Evolutionary conservation across 1,284 basidiomycete genomes (phyloP), one percentile per base, ranked within the genome.

Genomic region (Malassezia obtusa): DNA sequence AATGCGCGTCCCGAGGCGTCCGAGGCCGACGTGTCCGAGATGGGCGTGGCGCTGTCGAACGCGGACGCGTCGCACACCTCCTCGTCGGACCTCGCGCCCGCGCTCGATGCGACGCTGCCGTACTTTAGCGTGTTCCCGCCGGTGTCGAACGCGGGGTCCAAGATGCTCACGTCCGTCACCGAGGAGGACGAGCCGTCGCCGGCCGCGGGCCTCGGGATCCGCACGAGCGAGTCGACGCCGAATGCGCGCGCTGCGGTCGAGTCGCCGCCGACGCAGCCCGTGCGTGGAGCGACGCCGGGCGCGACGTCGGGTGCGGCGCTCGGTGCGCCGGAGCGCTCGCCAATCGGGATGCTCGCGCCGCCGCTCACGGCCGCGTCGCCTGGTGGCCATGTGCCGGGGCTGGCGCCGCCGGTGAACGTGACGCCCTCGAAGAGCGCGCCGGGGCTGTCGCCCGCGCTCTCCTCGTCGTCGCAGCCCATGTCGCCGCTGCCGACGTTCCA

Each of bases 11-110:
- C n/a, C 11, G 50, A 52, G 12, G 32, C 45, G 32, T 26, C 41
- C 17, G 30, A 14, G 7, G 10, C 22, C 19, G 50, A 52, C 24
- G 31, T 41, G 33, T 52, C 50, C 1, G 28, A 45, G 26, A 21
- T 52, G 28, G 50, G 50, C 15, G n/a, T 28, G 11, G 50, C 50
- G 1, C 28, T 52, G 10, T 46, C 50, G 11, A 33, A 46, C 26
- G 24, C 9, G 24, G 50, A 52, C 24, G 25, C 33, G 22, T 36
- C 25, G 2, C 19, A 40, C 17, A 31, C 15, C 14, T 43, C 40
- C 8, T 11, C 19, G 7, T 28, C 40, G 12, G 40, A 43, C 15
- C 40, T 24, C 15, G 43, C 43, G 15, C 43, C 43, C 17, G 17
- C 43, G 11, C 9, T 45, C 43, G 43, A 45, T 11, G 43, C 43